Percentiles rank a stretch among this genome's conserved stretches.
These are phyloP conservation scores for Phytophthora aleatoria DNA, from an alignment of 352 stramenopile species.

Conservation along the genomic window DNA sequence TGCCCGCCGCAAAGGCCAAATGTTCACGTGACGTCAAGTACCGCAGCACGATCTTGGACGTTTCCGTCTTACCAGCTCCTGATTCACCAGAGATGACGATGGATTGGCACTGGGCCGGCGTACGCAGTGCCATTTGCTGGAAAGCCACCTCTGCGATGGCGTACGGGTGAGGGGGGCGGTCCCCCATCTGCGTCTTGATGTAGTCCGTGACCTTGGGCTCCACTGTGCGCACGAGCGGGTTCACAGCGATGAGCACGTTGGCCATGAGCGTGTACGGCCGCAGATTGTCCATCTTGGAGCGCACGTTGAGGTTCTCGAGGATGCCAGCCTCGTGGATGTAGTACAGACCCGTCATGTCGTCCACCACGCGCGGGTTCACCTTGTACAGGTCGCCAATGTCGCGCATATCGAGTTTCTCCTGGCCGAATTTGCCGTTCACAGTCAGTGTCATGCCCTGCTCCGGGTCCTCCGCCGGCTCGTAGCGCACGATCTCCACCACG, in stretches of 20 bases:
- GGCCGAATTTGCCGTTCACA: constrained; percentile 70
- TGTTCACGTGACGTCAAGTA: constrained; percentile 87
- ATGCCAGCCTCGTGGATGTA: constrained; percentile 91
- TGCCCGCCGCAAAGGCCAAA: constrained; percentile 50
- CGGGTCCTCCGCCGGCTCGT: constrained; percentile 46
- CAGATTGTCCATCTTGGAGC: constrained; percentile 75
- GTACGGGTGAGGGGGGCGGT: constrained; percentile 83
- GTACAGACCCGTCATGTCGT: constrained; percentile 90
- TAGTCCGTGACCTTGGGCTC: constrained; percentile 89
- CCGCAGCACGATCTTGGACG: constrained; percentile 88
- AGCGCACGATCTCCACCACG: constrained; percentile 78
- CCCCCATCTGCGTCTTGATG: constrained; percentile 89
- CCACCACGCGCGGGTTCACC: constrained; percentile 85
- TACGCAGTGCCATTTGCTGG: constrained; percentile 87
- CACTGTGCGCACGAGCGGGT: constrained; percentile 79
- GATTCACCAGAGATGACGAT: constrained; percentile 90
- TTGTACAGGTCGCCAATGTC: constrained; percentile 87
- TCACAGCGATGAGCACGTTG: constrained; percentile 88
- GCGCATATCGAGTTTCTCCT: constrained; percentile 77
- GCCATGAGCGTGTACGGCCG: constrained; percentile 89
- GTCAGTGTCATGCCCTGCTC: constrained; percentile 75
- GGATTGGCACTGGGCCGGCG: constrained; percentile 83
- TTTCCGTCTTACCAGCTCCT: constrained; percentile 88
- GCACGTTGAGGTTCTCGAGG: constrained; percentile 78
- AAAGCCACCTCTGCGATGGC: constrained; percentile 88